Base-by-base conservation (phyloP, 108 stramenopile species). In the Discostella pseudostelligera region DNA sequence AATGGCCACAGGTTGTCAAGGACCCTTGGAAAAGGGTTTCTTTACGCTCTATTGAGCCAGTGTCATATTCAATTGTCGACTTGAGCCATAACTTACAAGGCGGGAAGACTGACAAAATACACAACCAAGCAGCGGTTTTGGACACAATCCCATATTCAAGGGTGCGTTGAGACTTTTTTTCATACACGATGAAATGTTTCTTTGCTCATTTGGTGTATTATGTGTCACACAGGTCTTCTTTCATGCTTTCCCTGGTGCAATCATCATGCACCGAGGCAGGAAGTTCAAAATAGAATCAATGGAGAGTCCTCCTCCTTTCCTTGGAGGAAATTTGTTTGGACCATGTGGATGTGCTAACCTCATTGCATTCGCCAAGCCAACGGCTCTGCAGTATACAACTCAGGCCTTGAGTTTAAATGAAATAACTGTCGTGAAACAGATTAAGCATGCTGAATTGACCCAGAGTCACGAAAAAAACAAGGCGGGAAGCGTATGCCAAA, bases 221-320 rank as follows among this genome's bases (percentile, higher is more conserved):
- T n/a, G n/a, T n/a, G n/a, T n/a, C 36, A 21, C 8, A 4, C 61
- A 86, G 17, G 83, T 93, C 11, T 89, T 93, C 53, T 96, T 88
- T 56, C 88, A 94, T 63, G 83, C 88, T 11, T 89, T 84, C 70
- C 92, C 88, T 12, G 95, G 95, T 0, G 92, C 95, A 9, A 79
- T 96, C 2, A 93, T 93, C 17, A 88, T 81, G 65, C 86, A 90
- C 74, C 67, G 90, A 17, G 87, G 87, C 8, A 58, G 67, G n/a
- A 72, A 74, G 39, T 96, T 86, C 72, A 83, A 81, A 51, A 87
- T 96, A 8, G 56, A 86, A 9, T 80, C 82, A 14, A 87, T 96
- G 87, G 83, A 87, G 13, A 66, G 74, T 14, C 91, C 88, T 11
- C 91, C 88, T 1, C 68, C 85, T 9, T 81, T 85, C 74, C 49